Percentiles rank a stretch among this genome's conserved stretches.
Conservation (phyloP, 2,329 filamentous ascomycete species). For the Monilinia vaccinii-corymbosi region DNA sequence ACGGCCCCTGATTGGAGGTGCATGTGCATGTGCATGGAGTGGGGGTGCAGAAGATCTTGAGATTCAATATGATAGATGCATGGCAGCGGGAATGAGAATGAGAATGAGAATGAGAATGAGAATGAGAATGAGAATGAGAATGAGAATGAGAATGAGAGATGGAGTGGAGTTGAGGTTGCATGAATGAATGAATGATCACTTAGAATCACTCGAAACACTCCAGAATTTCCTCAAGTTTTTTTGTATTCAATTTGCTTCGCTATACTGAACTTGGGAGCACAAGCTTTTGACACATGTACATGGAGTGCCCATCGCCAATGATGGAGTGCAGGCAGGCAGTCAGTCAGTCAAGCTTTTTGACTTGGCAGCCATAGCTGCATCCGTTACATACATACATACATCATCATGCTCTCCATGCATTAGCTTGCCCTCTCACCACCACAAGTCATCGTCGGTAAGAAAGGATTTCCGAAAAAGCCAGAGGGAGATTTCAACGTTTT, state of each 20-base stretch:
- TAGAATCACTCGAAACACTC: neutral
- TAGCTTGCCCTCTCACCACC: neutral
- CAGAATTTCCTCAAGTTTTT: no score
- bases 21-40: no score
- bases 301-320: neutral
- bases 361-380: neutral
- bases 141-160: no score
- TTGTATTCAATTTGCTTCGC: neutral
- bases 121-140: no score
- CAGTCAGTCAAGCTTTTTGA: neutral
- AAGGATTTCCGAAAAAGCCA: accelerated
- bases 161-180: no score
- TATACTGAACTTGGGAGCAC: neutral
- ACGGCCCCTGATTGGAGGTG: no score
- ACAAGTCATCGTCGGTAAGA: neutral
- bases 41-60: no score
- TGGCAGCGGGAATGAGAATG: no score
- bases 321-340: neutral
- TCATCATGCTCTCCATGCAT: neutral
- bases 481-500: neutral
- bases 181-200: neutral
- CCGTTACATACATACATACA: no score
- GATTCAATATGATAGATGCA: no score
- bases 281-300: neutral
- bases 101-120: no score